A percentile compares a stretch with the other conserved stretches of the same genome.
phyloP scores from a whole-genome alignment of 305 asterid species.

The Solanum hybrid region DNA sequence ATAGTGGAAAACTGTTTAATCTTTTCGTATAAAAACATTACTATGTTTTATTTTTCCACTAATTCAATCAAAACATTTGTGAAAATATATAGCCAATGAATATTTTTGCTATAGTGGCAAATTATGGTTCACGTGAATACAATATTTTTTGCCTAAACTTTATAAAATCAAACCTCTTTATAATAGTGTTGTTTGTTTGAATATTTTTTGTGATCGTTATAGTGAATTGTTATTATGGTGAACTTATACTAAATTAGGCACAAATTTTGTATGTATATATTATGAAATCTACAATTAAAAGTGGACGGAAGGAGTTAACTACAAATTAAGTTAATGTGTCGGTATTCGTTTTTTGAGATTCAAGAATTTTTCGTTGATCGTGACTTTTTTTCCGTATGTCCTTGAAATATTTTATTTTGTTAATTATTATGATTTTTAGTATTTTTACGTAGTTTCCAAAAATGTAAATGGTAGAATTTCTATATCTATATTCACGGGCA shows the following conservation, averaged over 20 bases:
- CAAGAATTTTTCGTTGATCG: background rate
- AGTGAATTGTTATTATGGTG: background rate
- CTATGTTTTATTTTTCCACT: no score
- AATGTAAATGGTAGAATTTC: background rate
- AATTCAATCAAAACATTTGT: no score
- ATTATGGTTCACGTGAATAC: background rate
- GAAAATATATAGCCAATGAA: no score
- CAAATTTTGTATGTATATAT: background rate
- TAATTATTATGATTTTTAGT: background rate
- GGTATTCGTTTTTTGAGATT: background rate
- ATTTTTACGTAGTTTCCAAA: background rate
- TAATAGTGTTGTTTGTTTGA: background rate
- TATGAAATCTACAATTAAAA: background rate
- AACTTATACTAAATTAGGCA: background rate
- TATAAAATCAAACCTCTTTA: background rate
- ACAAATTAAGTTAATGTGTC: background rate
- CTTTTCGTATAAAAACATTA: no score
- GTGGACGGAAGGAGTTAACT: background rate
- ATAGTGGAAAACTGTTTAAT: no score
- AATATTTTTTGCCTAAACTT: background rate
- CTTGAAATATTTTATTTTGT: background rate
- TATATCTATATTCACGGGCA: background rate
- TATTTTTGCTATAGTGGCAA: background rate
- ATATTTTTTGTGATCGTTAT: background rate
- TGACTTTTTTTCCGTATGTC: background rate